Conservation (phyloP, 305 asterid genomes). For the Fraxinus angustifolia region DNA sequence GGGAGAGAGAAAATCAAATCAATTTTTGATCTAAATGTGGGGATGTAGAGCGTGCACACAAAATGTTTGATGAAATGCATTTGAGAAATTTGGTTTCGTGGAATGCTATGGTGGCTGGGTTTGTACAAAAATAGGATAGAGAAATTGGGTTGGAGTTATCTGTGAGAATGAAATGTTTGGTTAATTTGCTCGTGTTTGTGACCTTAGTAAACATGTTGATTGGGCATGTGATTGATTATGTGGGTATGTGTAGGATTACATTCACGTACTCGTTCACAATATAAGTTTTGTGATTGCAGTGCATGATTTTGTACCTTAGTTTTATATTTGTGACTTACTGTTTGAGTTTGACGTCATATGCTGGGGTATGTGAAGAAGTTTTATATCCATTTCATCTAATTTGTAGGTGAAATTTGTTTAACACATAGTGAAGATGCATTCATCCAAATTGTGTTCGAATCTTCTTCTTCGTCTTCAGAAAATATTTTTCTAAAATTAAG, state of each 20-base stretch:
- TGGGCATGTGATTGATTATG: neutral
- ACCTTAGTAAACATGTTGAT: neutral
- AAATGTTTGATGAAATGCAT: constrained; percentile 37
- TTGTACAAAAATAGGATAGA: constrained; percentile 30
- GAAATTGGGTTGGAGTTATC: constrained; percentile 29
- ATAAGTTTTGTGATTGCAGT: neutral
- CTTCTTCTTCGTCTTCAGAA: neutral
- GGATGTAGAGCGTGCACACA: constrained; percentile 13
- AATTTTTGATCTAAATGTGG: constrained; percentile 23
- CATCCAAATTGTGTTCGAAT: no score
- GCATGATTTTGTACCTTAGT: neutral
- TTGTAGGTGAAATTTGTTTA: neutral
- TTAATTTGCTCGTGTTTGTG: neutral
- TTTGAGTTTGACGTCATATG: neutral
- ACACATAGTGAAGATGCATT: neutral
- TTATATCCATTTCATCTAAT: neutral
- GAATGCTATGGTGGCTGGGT: constrained; percentile 37
- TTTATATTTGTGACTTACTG: neutral
- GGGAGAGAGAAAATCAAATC: neutral
- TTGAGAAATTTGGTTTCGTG: constrained; percentile 32
- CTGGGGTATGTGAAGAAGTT: neutral
- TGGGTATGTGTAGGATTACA: neutral
- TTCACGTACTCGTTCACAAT: neutral
- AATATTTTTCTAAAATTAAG: neutral
- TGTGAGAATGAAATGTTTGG: constrained; percentile 24